Evolutionary conservation across 768 basidiomycete genomes (phyloP).

Genomic region (Termitomyces sp.): DNA sequence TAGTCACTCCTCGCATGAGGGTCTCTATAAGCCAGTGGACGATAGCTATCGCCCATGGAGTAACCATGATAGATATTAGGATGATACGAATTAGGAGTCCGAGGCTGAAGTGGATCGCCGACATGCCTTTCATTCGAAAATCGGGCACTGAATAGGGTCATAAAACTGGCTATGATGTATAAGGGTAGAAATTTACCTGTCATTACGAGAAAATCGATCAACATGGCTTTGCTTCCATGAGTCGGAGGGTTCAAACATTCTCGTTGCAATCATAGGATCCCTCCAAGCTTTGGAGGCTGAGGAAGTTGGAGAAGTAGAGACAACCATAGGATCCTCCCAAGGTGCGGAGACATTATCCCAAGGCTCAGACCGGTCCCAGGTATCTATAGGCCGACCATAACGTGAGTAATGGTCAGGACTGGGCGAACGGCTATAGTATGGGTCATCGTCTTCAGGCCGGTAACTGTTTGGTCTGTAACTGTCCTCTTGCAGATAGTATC

Average conservation of each 20-base stretch:
- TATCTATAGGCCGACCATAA: conserved; percentile 29
- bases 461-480: conserved; percentile 15
- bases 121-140: conserved; percentile 25
- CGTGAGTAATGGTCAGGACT: conserved; percentile 47
- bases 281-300: conserved; percentile 22
- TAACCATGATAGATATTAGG: conserved; percentile 1
- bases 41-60: conserved; percentile 43
- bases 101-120: conserved; percentile 20
- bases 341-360: conserved; percentile 31
- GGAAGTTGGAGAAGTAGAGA: conserved; percentile 31
- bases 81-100: conserved; percentile 12
- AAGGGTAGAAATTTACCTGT: conserved; percentile 27
- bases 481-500: conserved; percentile 35
- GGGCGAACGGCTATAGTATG: conserved; percentile 40
- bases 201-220: conserved; percentile 36
- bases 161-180: neutral
- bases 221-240: conserved; percentile 58
- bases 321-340: conserved; percentile 39
- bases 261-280: conserved; percentile 28
- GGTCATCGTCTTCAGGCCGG: conserved; percentile 16
- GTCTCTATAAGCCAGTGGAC: conserved; percentile 39
- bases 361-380: conserved; percentile 40
- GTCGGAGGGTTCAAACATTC: conserved; percentile 72
- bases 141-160: conserved; percentile 1
- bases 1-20: conserved; percentile 37